Conservation (phyloP, 73 alveolate genomes). For the Paraurostyla sp. region DNA sequence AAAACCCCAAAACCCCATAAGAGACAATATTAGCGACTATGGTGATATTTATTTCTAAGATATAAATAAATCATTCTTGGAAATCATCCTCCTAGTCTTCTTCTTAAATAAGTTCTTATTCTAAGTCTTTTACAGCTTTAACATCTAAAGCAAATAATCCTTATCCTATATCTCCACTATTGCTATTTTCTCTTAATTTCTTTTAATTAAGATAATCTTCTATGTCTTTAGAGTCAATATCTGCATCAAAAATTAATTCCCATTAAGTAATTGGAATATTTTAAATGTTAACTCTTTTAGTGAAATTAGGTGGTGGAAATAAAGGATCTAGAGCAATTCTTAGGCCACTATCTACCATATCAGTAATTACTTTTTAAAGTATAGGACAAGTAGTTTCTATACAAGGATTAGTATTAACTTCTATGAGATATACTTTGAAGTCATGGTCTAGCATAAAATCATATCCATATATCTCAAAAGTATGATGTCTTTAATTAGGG, state of each 20-base stretch:
- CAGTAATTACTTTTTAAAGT: constrained; percentile 71
- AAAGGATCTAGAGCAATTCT: constrained; percentile 79
- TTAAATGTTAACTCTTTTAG: constrained; percentile 9
- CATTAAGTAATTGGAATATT: constrained; percentile 51
- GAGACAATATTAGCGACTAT: too few relatives aligned
- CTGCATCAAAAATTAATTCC: constrained; percentile 52
- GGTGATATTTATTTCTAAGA: too few relatives aligned
- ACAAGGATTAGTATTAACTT: constrained; percentile 82
- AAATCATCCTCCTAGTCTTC: constrained; percentile 56
- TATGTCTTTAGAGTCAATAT: constrained; percentile 25
- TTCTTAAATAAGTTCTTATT: background rate
- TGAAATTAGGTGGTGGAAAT: constrained; percentile 62
- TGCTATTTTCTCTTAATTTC: background rate
- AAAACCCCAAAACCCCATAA: too few relatives aligned
- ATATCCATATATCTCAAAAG: constrained; percentile 85
- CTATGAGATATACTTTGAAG: constrained; percentile 76
- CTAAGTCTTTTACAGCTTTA: constrained; percentile 41
- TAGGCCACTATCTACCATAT: constrained; percentile 76
- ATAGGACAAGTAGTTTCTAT: constrained; percentile 77
- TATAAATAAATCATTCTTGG: background rate
- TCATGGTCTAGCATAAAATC: constrained; percentile 82
- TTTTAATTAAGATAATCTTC: constrained; percentile 6
- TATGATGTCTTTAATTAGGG: constrained; percentile 73
- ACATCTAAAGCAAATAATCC: background rate
- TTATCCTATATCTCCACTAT: background rate